Evolutionary conservation across 305 asterid species (phyloP).

Genomic region (Caryopteris hybrid): DNA sequence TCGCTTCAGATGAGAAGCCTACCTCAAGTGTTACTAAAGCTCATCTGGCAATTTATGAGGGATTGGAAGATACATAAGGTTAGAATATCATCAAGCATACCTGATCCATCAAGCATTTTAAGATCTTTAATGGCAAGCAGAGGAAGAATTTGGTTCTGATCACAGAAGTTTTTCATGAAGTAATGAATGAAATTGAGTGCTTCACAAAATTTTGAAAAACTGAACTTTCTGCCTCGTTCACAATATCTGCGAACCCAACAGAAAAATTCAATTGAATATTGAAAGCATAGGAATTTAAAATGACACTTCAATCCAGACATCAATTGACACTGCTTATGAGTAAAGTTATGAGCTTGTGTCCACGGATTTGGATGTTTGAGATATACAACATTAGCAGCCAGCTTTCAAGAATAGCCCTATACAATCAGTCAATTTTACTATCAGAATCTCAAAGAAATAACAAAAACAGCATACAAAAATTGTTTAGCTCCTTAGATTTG

Average conservation of each 20-base stretch:
- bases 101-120: slow-evolving; percentile 36
- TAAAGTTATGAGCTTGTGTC: background rate
- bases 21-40: slow-evolving; percentile 31
- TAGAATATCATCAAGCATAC: slow-evolving; percentile 27
- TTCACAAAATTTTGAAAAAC: too few relatives aligned
- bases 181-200: slow-evolving; percentile 7
- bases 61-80: slow-evolving; percentile 21
- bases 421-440: background rate
- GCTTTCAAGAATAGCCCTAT: background rate
- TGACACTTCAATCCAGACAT: background rate
- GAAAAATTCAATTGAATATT: background rate
- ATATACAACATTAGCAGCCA: background rate
- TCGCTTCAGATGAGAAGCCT: slow-evolving; percentile 6
- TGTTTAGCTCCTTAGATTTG: background rate
- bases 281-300: background rate
- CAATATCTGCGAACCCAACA: background rate
- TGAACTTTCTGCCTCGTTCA: too few relatives aligned
- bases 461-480: background rate
- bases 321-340: background rate
- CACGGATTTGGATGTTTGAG: background rate
- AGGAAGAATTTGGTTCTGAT: slow-evolving; percentile 18
- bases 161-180: slow-evolving; percentile 12
- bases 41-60: slow-evolving; percentile 28
- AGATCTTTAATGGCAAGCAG: slow-evolving; percentile 24
- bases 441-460: slow-evolving; percentile 7